A percentile compares a stretch with the other conserved stretches of the same genome.
Evolutionary conservation across 31 red algal genomes (phyloP).

Genomic region (Odonthalia washingtoniensis): DNA sequence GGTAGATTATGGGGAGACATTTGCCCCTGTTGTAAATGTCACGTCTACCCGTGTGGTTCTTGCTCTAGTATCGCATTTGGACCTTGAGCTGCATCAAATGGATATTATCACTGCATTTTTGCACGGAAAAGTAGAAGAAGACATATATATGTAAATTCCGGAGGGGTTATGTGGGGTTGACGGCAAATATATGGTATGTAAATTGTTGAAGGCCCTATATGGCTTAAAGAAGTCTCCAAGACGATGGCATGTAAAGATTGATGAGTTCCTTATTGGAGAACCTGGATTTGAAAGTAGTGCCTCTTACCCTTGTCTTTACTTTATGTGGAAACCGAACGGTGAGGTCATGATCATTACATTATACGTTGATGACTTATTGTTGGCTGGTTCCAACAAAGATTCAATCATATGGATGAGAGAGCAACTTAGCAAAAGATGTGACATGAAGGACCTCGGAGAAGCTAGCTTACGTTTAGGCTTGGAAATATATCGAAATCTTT

Average conservation of each 20-base stretch:
- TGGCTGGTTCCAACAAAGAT: slow-evolving; percentile 11
- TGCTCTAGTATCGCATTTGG: no score
- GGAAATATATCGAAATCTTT: no score
- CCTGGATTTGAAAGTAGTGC: no score
- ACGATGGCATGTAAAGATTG: no score
- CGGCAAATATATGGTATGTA: no score
- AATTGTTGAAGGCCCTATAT: no score
- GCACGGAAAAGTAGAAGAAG: slow-evolving; percentile 30
- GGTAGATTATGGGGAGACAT: no score
- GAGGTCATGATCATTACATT: slow-evolving; percentile 34
- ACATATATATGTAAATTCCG: slow-evolving; percentile 30
- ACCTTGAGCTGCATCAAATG: slow-evolving; percentile 49
- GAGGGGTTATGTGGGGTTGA: no score
- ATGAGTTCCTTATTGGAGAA: no score
- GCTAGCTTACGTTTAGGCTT: slow-evolving; percentile 29
- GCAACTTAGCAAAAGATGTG: background rate
- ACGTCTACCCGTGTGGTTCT: background rate
- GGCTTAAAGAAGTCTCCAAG: no score
- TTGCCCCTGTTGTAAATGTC: background rate
- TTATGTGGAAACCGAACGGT: no score
- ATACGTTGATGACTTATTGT: slow-evolving; percentile 33
- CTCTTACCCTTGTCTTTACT: no score
- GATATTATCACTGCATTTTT: slow-evolving; percentile 43
- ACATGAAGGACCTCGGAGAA: slow-evolving; percentile 40
- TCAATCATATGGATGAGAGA: background rate